A percentile compares a stretch with the other conserved stretches of the same genome.
phyloP scores from a whole-genome alignment of 2,329 filamentous ascomycete genomes.

The Furcasterigmium furcatum region DNA sequence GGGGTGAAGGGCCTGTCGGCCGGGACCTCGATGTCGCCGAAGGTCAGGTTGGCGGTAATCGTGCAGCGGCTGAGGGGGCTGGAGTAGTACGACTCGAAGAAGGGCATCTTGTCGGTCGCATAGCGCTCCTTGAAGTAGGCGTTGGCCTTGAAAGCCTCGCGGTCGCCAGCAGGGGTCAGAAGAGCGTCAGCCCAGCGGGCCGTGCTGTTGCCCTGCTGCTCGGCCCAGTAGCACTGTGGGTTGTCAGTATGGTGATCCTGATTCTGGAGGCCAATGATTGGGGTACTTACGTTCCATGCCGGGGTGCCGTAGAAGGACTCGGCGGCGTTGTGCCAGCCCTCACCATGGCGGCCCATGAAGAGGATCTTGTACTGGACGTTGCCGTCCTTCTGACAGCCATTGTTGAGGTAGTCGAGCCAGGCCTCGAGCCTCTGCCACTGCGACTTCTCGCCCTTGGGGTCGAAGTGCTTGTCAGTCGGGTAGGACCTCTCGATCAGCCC shows the following conservation, averaged over 20 bases:
- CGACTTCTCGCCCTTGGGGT: slow-evolving; percentile 38
- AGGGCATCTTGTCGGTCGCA: slow-evolving; percentile 48
- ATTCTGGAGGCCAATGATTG: no score
- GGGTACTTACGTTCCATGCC: slow-evolving; percentile 63
- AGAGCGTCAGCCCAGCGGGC: slow-evolving; percentile 60
- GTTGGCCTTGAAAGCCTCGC: slow-evolving; percentile 56
- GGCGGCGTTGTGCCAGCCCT: slow-evolving; percentile 63
- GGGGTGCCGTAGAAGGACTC: slow-evolving; percentile 65
- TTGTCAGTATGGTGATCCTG: background rate
- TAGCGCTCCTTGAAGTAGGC: slow-evolving; percentile 56
- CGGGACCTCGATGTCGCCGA: slow-evolving; percentile 49
- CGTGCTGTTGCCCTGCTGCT: slow-evolving; percentile 61
- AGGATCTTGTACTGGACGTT: slow-evolving; percentile 62
- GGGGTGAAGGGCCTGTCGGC: slow-evolving; percentile 49
- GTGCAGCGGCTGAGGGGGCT: slow-evolving; percentile 63
- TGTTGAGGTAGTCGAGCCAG: slow-evolving; percentile 55
- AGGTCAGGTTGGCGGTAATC: slow-evolving; percentile 61
- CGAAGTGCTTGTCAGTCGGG: slow-evolving; percentile 44
- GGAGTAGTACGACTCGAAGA: slow-evolving; percentile 62
- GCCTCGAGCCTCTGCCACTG: slow-evolving; percentile 64
- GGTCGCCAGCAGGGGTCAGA: slow-evolving; percentile 53
- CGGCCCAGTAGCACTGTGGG: slow-evolving; percentile 60
- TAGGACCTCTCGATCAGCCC: slow-evolving; percentile 64
- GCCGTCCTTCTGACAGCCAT: slow-evolving; percentile 25
- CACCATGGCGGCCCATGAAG: slow-evolving; percentile 67